Percentiles rank a stretch among this genome's conserved stretches.
phyloP scores from a whole-genome alignment of 1,284 basidiomycete genomes.

The Microbotryum silenes-acaulis region DNA sequence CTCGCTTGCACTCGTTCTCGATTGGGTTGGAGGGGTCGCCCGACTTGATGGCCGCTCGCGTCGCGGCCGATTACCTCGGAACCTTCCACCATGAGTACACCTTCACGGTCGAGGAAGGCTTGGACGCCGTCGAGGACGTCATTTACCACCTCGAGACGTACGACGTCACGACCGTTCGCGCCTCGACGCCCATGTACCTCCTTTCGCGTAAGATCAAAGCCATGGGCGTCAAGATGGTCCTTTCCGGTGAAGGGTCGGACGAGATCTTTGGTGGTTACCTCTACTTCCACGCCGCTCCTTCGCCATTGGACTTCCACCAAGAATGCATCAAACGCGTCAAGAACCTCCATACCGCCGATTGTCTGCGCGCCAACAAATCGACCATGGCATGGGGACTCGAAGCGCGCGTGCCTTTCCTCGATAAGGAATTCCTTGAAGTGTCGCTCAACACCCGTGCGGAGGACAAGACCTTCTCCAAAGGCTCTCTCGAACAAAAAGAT shows the following conservation, averaged over 20 bases:
- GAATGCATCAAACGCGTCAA: slow-evolving; percentile 93
- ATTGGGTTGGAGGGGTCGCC: slow-evolving; percentile 93
- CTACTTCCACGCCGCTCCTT: slow-evolving; percentile 98
- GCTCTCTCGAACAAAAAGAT: slow-evolving; percentile 64
- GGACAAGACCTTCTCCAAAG: slow-evolving; percentile 87
- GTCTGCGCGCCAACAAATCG: slow-evolving; percentile 96
- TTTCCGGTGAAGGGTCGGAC: slow-evolving; percentile 95
- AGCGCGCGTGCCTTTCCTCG: slow-evolving; percentile 96
- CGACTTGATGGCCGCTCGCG: slow-evolving; percentile 86
- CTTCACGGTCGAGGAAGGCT: slow-evolving; percentile 96
- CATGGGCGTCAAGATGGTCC: slow-evolving; percentile 99
- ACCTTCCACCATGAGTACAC: slow-evolving; percentile 97
- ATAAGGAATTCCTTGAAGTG: slow-evolving; percentile 91
- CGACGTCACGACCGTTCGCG: slow-evolving; percentile 97
- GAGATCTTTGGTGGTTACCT: slow-evolving; percentile 99
- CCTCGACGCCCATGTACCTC: slow-evolving; percentile 95
- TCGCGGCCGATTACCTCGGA: slow-evolving; percentile 87
- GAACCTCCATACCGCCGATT: slow-evolving; percentile 96
- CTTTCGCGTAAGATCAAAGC: slow-evolving; percentile 98
- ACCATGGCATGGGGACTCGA: slow-evolving; percentile 99
- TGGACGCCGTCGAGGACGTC: slow-evolving; percentile 95
- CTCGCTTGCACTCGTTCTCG: slow-evolving; percentile 95
- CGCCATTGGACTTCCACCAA: slow-evolving; percentile 83
- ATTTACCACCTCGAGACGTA: slow-evolving; percentile 99
- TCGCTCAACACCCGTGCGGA: slow-evolving; percentile 84